A percentile compares a stretch with the other conserved stretches of the same genome.
Evolutionary conservation across 345 rosid species (phyloP).

Genomic region (Geranium brycei): DNA sequence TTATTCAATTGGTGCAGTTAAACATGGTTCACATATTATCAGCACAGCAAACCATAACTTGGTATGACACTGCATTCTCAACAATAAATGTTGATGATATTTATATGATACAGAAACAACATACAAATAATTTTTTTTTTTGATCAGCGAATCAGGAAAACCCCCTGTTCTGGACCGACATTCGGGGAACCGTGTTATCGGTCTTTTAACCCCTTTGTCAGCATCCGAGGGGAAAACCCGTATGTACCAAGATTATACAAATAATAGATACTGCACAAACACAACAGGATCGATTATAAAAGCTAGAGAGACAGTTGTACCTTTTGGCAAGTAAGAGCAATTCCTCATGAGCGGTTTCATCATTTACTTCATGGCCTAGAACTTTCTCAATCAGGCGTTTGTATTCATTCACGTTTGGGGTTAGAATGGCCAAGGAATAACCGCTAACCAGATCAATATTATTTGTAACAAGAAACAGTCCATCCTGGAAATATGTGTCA

Average conservation of each 20-base stretch:
- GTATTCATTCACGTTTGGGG: slow-evolving; percentile 86
- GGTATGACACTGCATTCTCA: background rate
- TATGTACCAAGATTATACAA: no score
- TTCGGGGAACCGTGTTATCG: no score
- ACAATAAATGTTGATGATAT: background rate
- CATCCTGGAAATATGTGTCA: slow-evolving; percentile 42
- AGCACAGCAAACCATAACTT: background rate
- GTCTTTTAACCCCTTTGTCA: no score
- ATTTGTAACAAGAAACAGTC: slow-evolving; percentile 74
- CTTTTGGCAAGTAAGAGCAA: slow-evolving; percentile 52
- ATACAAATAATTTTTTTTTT: no score
- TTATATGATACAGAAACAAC: background rate
- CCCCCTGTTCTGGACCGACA: no score
- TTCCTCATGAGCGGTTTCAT: slow-evolving; percentile 42
- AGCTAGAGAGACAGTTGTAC: slow-evolving; percentile 21
- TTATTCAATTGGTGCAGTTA: no score
- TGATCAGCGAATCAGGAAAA: no score
- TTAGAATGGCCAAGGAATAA: slow-evolving; percentile 69
- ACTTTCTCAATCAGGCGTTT: slow-evolving; percentile 78
- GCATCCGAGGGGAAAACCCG: no score
- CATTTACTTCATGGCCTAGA: slow-evolving; percentile 51
- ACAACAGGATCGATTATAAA: background rate
- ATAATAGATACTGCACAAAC: background rate
- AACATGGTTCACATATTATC: background rate
- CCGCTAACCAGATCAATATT: slow-evolving; percentile 53